Percentiles rank a stretch among this genome's conserved stretches.
Evolutionary conservation across 306 rosid species (phyloP).

Genomic region (Prosopis cineraria): DNA sequence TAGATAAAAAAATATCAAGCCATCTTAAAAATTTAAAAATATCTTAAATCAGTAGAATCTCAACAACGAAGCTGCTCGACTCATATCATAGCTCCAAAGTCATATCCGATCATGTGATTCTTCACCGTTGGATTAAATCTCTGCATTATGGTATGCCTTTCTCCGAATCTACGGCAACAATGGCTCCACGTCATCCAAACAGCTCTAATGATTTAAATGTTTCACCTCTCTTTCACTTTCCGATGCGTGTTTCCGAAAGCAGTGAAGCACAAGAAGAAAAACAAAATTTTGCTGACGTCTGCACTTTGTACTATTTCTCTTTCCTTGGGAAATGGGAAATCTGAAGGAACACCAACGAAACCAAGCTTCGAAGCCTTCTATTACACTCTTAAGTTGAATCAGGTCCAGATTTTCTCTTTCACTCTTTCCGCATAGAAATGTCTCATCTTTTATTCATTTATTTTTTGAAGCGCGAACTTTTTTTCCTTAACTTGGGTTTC

Average conservation of each 20-base stretch:
- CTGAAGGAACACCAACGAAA: constrained; percentile 33
- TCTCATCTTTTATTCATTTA: too few species aligned
- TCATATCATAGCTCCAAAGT: not conserved
- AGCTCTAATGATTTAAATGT: constrained; percentile 44
- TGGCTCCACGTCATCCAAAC: not conserved
- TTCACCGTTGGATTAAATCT: constrained; percentile 1
- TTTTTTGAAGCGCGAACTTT: not conserved
- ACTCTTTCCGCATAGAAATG: constrained; percentile 9
- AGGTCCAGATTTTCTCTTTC: constrained; percentile 31
- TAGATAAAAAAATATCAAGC: too few species aligned
- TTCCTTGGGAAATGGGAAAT: constrained; percentile 31
- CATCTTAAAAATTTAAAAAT: too few species aligned
- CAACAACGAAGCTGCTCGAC: not conserved
- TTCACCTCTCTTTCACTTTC: constrained; percentile 28
- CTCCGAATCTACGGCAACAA: not conserved
- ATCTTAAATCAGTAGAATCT: not conserved
- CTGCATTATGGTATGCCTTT: not conserved
- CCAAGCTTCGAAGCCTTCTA: constrained; percentile 35
- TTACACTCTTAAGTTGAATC: constrained; percentile 33
- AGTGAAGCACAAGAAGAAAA: not conserved
- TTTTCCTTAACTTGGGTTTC: not conserved
- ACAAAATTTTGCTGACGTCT: not conserved
- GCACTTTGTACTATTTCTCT: not conserved
- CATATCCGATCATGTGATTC: not conserved
- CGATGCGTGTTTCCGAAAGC: constrained; percentile 36